phyloP scores from a whole-genome alignment of 208 protist species.

The Acanthamoeba royreba region DNA sequence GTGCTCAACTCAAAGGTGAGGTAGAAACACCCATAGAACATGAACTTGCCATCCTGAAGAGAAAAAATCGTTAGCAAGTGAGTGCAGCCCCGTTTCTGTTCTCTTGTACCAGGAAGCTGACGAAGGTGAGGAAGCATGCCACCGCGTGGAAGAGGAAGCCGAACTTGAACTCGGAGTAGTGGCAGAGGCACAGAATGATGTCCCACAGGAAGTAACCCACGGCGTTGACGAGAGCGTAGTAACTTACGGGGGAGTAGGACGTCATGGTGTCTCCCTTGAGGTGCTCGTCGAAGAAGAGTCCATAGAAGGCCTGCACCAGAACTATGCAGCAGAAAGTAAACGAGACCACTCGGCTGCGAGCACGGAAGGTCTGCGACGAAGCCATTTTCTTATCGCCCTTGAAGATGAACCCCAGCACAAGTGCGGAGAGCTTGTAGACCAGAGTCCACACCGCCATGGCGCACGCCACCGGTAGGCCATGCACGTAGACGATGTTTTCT shows the following conservation, averaged over 20 bases:
- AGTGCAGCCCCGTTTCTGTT: neutral
- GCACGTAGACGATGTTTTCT: neutral
- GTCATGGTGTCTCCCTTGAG: neutral
- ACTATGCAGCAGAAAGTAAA: neutral
- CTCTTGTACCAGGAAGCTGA: neutral
- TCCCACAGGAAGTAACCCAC: constrained; percentile 34
- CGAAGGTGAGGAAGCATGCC: neutral
- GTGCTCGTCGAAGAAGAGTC: neutral
- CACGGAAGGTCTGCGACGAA: neutral
- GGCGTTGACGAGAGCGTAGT: neutral
- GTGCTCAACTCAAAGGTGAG: constrained; percentile 15
- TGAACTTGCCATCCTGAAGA: constrained; percentile 11
- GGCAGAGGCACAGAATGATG: neutral
- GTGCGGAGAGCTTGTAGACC: neutral
- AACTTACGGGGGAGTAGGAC: neutral
- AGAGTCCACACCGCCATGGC: neutral
- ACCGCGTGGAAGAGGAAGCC: neutral
- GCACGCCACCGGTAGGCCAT: neutral
- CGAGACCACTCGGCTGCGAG: neutral
- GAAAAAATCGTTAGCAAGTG: neutral
- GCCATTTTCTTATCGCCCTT: neutral
- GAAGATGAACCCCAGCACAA: neutral
- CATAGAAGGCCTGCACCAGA: neutral
- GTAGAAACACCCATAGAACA: constrained; percentile 33
- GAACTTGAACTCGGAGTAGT: constrained; percentile 16